Evolutionary conservation across 345 rosid species (phyloP), one percentile per base, ranked within the genome.

Genomic region (Lepidium aucheri): DNA sequence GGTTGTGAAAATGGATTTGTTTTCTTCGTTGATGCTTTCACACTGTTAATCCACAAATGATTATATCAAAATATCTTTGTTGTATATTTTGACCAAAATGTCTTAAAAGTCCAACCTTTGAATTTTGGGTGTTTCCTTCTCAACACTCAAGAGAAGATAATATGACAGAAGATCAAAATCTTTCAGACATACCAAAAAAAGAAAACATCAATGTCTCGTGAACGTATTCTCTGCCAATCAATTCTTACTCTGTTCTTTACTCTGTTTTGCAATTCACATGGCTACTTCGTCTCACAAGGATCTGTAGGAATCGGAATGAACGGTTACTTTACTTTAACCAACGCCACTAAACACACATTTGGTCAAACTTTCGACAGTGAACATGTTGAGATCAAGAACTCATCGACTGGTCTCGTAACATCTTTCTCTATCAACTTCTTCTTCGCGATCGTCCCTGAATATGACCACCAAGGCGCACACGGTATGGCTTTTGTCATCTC

Each of bases 341-440:
- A 89, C 41, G 41, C 60, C 10, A 79, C 74, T 11, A 32, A 1
- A 9, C 77, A 59, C 61, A 1, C 34, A 39, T 22, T 9, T 1
- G 83, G 85, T 10, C 87, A 82, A 49, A 85, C 85, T 57, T 89
- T 89, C 50, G 78, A 78, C 46, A 80, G 72, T 8, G n/a, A 59
- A 5, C 76, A 61, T 0, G 13, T 77, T 8, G 1, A 10, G 4
- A 62, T 89, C 83, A 83, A 80, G 68, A 80, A 70, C 65, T 73
- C 86, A 13, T n/a, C 80, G 0, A 5, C 78, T 16, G 58, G 67
- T 42, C 64, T 66, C 52, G 77, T 57, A 51, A 22, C 65, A 69
- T 70, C 86, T 49, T 86, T 86, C 78, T 77, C 89, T 3, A 15
- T 87, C 56, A 72, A 83, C 51, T 87, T 85, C 65, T 72, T 84